Conservation (phyloP, 768 basidiomycete genomes). For the Pholiota molesta region DNA sequence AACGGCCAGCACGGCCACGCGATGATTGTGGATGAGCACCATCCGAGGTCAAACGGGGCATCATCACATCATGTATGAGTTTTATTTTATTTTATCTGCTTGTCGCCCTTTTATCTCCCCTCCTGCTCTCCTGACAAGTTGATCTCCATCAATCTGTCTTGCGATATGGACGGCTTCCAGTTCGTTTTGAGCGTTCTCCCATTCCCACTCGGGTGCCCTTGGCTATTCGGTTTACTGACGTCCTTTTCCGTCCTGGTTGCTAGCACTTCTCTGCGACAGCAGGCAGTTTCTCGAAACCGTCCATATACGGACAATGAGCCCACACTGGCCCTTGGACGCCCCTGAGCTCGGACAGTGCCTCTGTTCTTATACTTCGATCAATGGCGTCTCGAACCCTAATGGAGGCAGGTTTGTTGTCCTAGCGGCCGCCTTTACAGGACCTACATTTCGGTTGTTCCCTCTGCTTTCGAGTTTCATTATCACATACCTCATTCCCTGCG, state of each 20-base stretch:
- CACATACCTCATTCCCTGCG: background rate
- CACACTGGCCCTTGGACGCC: background rate
- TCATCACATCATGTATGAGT: slow-evolving; percentile 26
- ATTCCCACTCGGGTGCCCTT: background rate
- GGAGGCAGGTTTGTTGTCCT: background rate
- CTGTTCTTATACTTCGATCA: background rate
- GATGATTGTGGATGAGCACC: slow-evolving; percentile 35
- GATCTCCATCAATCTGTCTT: background rate
- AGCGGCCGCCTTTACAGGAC: background rate
- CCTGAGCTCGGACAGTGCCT: background rate
- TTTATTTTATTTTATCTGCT: slow-evolving; percentile 5
- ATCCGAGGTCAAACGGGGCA: slow-evolving; percentile 23
- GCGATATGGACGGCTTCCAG: background rate
- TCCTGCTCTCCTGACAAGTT: background rate
- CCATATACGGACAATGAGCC: slow-evolving; percentile 28
- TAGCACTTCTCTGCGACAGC: slow-evolving; percentile 20
- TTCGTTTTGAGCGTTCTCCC: background rate
- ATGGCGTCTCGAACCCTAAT: background rate
- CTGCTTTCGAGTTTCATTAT: background rate
- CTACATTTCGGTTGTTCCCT: background rate
- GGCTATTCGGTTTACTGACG: background rate
- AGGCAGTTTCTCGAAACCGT: slow-evolving; percentile 27
- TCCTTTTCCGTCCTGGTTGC: background rate
- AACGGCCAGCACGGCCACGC: slow-evolving; percentile 25
- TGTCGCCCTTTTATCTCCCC: background rate